Percentiles rank a stretch among this genome's conserved stretches.
Conservation (phyloP, 2,329 filamentous ascomycete species). For the Didymella arachidicola region DNA sequence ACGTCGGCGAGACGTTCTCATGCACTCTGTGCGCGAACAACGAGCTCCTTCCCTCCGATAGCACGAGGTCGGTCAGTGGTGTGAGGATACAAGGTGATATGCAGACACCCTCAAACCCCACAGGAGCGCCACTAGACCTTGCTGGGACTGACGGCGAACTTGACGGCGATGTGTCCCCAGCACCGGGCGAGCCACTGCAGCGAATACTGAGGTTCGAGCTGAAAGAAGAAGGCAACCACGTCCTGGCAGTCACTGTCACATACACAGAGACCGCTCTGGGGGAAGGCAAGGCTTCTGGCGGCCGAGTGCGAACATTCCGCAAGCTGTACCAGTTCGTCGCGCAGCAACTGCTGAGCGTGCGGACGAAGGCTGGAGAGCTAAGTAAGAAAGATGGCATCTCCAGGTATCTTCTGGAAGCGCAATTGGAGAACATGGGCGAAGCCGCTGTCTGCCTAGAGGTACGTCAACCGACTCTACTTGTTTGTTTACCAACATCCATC, state of each 20-base stretch:
- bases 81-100: constrained; percentile 90
- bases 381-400: constrained; percentile 53
- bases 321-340: constrained; percentile 98
- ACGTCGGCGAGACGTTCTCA: constrained; percentile 93
- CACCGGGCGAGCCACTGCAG: constrained; percentile 74
- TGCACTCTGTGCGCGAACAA: constrained; percentile 98
- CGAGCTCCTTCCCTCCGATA: constrained; percentile 62
- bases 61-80: constrained; percentile 67
- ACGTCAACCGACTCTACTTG: constrained; percentile 23
- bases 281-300: constrained; percentile 58
- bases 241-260: constrained; percentile 89
- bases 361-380: constrained; percentile 82
- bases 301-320: constrained; percentile 81
- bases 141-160: constrained; percentile 54
- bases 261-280: constrained; percentile 84
- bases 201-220: constrained; percentile 84
- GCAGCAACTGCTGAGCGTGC: constrained; percentile 85
- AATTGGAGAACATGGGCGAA: constrained; percentile 94
- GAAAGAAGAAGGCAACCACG: constrained; percentile 92
- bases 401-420: constrained; percentile 84
- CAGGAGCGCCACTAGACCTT: constrained; percentile 65
- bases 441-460: constrained; percentile 80
- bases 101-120: constrained; percentile 83
- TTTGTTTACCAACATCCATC: constrained; percentile 13
- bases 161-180: constrained; percentile 51